phyloP scores from a whole-genome alignment of 371 early-diverging fungal genomes.

The Nematocida sp. region DNA sequence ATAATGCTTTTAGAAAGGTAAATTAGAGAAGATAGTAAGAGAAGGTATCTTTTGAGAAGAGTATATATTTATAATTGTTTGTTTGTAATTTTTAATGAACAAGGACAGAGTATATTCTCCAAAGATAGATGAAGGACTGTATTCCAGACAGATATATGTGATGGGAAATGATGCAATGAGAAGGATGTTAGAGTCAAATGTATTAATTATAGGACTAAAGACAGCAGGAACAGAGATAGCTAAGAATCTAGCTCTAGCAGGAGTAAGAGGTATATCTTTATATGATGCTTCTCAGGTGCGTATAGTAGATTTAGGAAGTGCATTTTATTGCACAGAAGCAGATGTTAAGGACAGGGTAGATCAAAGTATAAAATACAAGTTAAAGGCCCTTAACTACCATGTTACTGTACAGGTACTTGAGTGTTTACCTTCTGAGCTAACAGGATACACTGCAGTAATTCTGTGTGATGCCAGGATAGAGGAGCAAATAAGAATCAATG shows the following conservation, averaged over 20 bases:
- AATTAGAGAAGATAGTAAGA: neutral
- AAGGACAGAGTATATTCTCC: conserved; percentile 41
- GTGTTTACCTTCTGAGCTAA: conserved; percentile 66
- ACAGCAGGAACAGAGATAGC: conserved; percentile 96
- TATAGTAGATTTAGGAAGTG: conserved; percentile 78
- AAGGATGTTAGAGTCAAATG: conserved; percentile 87
- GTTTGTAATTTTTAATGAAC: conserved; percentile 27
- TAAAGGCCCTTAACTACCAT: conserved; percentile 91
- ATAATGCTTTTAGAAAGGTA: neutral
- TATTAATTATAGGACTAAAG: conserved; percentile 85
- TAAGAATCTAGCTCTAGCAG: conserved; percentile 95
- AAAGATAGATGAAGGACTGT: conserved; percentile 62
- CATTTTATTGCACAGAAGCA: conserved; percentile 78
- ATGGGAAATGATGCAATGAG: conserved; percentile 98
- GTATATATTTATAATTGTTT: conserved; percentile 14
- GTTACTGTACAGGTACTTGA: conserved; percentile 66
- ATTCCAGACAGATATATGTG: conserved; percentile 68
- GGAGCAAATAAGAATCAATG: conserved; percentile 77
- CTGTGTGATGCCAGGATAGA: conserved; percentile 71
- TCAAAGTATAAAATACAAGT: conserved; percentile 69
- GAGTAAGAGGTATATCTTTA: conserved; percentile 88
- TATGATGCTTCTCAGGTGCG: conserved; percentile 75
- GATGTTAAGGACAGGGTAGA: conserved; percentile 86
- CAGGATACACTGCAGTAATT: conserved; percentile 75
- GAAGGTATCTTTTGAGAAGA: neutral